Evolutionary conservation across 441 rosid genomes (phyloP), one percentile per base, ranked within the genome.

Genomic region (Gossypium gossypioides): DNA sequence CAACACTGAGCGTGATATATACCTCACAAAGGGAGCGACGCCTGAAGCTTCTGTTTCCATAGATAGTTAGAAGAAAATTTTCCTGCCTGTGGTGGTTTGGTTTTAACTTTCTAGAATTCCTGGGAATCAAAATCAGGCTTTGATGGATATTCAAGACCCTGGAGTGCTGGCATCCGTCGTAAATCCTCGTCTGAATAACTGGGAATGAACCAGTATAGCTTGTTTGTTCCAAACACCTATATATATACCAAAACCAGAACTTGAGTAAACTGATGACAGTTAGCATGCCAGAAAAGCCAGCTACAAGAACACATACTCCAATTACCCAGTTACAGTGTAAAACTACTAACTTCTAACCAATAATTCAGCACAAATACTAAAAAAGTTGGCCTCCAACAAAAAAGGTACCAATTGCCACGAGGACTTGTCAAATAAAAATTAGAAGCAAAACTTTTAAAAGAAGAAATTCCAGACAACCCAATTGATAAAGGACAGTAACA

Each of bases 71-170:
- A 74, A 22, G 74, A 77, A 77, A 71, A 77, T 65, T 21, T 46
- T 77, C 48, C 54, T 16, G 57, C 24, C 68, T 67, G 8, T 10
- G 32, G 48, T 57, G 68, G n/a, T 55, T 40, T 40, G 73, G 73
- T 46, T 69, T 71, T 79, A 72, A 84, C 71, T 34, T 67, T 71
- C 80, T 76, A 87, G 73, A 88, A 87, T 55, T 86, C 88, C 70
- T 89, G 88, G 1, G 90, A 84, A 80, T 83, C 95, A 40, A 81
- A 84, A 40, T 89, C 93, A 0, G 93, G 93, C 72, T 85, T 89
- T 3, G 91, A 88, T 37, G 95, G 97, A 74, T 87, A 91, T 67
- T 89, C 92, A 19, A 91, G 87, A 66, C 97, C 93, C 75, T 88
- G 94, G 75, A 91, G 93, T 4, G 86, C 87, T 0, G 93, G 93